These are phyloP conservation scores for Passiflora organensis DNA, from an alignment of 345 rosid genomes.

Conservation along the genomic window DNA sequence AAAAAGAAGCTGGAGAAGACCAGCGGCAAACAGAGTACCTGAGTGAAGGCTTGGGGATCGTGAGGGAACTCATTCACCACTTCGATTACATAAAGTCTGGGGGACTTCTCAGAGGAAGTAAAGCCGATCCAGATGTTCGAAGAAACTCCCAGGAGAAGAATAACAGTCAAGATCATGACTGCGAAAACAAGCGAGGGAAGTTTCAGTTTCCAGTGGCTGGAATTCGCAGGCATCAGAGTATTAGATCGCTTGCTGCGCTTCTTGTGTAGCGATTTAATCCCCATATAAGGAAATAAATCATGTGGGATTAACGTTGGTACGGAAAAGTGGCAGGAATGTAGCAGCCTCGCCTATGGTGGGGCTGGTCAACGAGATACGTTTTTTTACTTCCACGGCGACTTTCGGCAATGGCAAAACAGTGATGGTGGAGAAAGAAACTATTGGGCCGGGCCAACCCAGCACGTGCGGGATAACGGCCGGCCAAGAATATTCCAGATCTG, in stretches of 20 bases:
- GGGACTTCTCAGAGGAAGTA: not conserved
- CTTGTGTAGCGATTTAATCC: not conserved
- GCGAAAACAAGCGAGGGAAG: constrained; percentile 15
- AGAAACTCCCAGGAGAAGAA: constrained; percentile 15
- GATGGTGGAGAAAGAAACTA: too few relatives aligned
- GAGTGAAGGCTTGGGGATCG: constrained; percentile 31
- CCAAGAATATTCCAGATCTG: constrained; percentile 22
- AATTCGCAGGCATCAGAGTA: not conserved
- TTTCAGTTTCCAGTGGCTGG: not conserved
- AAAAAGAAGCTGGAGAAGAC: too few relatives aligned
- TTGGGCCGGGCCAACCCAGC: not conserved
- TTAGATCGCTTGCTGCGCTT: not conserved
- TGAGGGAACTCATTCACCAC: constrained; percentile 27
- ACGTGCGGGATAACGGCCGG: constrained; percentile 11
- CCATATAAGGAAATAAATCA: not conserved
- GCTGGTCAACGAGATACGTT: too few relatives aligned
- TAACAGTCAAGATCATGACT: not conserved
- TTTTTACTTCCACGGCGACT: too few relatives aligned
- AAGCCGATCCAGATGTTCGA: constrained; percentile 7
- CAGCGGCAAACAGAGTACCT: too few relatives aligned
- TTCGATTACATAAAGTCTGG: constrained; percentile 11
- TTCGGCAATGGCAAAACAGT: too few relatives aligned
- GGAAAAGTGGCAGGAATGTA: too few relatives aligned
- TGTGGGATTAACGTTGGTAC: too few relatives aligned
- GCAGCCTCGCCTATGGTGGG: too few relatives aligned